A percentile compares a stretch with the other conserved stretches of the same genome.
Conservation (phyloP, 805 yeast genomes). For the Metschnikowia lochheadii region DNA sequence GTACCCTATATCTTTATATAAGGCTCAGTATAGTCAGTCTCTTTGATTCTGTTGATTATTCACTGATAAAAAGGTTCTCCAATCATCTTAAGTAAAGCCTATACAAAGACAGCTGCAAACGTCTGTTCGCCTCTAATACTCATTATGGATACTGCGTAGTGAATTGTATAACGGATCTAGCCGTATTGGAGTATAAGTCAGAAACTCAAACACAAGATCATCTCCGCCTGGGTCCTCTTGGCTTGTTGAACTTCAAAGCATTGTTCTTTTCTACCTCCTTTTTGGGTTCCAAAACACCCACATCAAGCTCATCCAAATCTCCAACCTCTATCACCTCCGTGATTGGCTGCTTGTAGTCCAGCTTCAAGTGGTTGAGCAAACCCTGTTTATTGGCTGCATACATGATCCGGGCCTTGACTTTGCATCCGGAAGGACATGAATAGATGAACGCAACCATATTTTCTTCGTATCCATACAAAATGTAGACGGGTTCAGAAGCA, state of each 20-base stretch:
- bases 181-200: no score
- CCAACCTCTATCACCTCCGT: conserved; percentile 63
- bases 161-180: no score
- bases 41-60: no score
- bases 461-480: conserved; percentile 43
- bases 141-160: no score
- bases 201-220: conserved; percentile 9
- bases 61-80: no score
- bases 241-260: conserved; percentile 47
- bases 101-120: no score
- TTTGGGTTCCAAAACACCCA: conserved; percentile 39
- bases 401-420: conserved; percentile 86
- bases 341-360: conserved; percentile 27
- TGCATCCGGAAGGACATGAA: conserved; percentile 86
- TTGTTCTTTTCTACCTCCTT: not conserved
- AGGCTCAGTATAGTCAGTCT: no score
- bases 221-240: conserved; percentile 64
- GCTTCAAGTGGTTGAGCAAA: conserved; percentile 48
- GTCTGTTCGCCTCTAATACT: no score
- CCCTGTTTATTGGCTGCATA: conserved; percentile 80
- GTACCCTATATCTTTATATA: no score
- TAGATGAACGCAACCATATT: conserved; percentile 59
- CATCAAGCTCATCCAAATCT: conserved; percentile 64
- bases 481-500: conserved; percentile 51
- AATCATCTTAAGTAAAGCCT: no score